Percentiles rank a stretch among this genome's conserved stretches.
Conservation (phyloP, 148 eudicot genomes). For the Bassia scoparia region DNA sequence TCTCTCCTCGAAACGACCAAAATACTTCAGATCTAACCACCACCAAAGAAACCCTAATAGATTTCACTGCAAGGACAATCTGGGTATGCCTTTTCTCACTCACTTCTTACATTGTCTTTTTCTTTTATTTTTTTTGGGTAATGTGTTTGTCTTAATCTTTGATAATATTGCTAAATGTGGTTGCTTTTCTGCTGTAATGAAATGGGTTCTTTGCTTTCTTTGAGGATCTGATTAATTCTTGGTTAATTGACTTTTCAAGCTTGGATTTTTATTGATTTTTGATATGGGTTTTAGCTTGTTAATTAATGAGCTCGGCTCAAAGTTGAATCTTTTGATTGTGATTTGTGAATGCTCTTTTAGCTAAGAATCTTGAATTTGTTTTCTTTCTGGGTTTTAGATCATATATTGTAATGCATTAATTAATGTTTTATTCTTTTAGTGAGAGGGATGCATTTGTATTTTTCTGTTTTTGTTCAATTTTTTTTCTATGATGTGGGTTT, state of each 20-base stretch:
- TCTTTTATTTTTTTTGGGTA: not conserved
- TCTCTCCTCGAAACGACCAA: constrained; percentile 25
- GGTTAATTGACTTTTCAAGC: not conserved
- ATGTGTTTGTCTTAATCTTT: constrained; percentile 2
- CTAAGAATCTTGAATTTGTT: constrained; percentile 15
- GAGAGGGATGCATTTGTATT: not conserved
- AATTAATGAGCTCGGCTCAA: not conserved
- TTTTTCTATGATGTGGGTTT: not conserved
- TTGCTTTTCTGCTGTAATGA: not conserved
- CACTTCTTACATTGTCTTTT: constrained; percentile 19
- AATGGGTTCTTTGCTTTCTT: constrained; percentile 4
- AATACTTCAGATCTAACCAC: constrained; percentile 31
- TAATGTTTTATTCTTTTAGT: constrained; percentile 11
- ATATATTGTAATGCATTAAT: not conserved
- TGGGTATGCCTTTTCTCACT: constrained; percentile 19
- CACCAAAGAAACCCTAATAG: not conserved
- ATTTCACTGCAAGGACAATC: not conserved
- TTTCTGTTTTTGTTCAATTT: not conserved
- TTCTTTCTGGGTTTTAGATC: not conserved
- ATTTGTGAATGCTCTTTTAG: constrained; percentile 1
- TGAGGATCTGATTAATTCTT: not conserved
- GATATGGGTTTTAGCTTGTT: not conserved
- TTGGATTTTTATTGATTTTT: not conserved
- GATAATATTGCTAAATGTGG: constrained; percentile 1
- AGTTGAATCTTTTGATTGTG: not conserved